These are phyloP conservation scores for Smallanthus sonchifolius DNA, from an alignment of 129 eudicot species.

Conservation along the genomic window DNA sequence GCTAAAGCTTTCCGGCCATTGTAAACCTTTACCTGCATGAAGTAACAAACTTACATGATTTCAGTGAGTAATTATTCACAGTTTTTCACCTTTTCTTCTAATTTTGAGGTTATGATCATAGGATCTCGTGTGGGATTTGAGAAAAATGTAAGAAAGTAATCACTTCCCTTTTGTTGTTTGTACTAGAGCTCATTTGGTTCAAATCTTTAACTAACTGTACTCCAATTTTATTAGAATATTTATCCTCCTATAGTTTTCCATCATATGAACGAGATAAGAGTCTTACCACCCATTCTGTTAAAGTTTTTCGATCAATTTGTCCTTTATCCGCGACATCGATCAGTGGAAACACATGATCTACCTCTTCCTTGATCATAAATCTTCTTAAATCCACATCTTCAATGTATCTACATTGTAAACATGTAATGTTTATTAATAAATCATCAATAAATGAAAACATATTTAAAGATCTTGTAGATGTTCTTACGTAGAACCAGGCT, in stretches of 20 bases:
- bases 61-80: not conserved
- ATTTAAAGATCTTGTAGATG: not conserved
- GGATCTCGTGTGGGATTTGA: not conserved
- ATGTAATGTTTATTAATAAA: not conserved
- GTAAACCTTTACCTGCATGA: slow-evolving; percentile 74
- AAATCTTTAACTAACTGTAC: not conserved
- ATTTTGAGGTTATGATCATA: slow-evolving; percentile 7
- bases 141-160: not conserved
- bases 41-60: slow-evolving; percentile 2
- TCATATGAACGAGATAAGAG: not conserved
- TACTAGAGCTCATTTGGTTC: not conserved
- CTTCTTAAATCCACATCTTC: slow-evolving; percentile 68
- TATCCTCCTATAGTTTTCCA: not conserved
- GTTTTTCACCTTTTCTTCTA: not conserved
- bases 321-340: slow-evolving; percentile 71
- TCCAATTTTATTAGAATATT: not conserved
- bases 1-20: slow-evolving; percentile 74
- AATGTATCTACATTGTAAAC: slow-evolving; percentile 42
- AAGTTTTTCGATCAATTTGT: slow-evolving; percentile 49
- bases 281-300: slow-evolving; percentile 92
- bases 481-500: slow-evolving; percentile 55
- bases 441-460: not conserved
- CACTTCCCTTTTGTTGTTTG: not conserved
- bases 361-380: slow-evolving; percentile 90
- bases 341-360: slow-evolving; percentile 64